Evolutionary conservation across 768 basidiomycete species (phyloP).

Genomic region (Auricularia sp.): DNA sequence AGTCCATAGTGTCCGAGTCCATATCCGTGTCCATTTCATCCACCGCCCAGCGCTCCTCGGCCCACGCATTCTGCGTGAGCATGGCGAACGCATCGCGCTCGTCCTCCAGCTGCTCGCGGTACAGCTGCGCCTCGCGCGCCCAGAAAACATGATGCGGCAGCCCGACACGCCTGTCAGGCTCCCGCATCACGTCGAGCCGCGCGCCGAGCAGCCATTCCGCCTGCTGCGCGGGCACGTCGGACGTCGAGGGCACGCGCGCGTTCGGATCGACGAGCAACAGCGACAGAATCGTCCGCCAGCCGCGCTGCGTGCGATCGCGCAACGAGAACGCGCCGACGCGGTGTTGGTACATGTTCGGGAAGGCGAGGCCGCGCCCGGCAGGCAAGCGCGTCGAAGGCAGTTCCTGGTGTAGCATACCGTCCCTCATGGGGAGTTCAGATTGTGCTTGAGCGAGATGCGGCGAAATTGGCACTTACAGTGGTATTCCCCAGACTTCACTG

Average conservation of each 20-base stretch:
- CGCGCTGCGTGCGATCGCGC: constrained; percentile 25
- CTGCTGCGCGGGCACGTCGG: constrained; percentile 69
- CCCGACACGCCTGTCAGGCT: too few relatives aligned
- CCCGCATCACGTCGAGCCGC: neutral
- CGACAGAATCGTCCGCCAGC: constrained; percentile 30
- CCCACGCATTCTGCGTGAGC: neutral
- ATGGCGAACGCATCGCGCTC: neutral
- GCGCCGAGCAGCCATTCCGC: constrained; percentile 59
- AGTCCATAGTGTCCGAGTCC: neutral
- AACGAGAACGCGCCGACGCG: constrained; percentile 29
- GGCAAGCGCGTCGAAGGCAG: constrained; percentile 20
- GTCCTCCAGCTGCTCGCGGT: neutral
- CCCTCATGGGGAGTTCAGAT: constrained; percentile 14
- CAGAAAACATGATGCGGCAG: neutral
- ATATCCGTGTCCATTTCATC: neutral
- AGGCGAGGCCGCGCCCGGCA: constrained; percentile 23
- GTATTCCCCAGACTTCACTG: constrained; percentile 19
- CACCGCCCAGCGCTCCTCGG: neutral
- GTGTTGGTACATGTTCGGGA: constrained; percentile 35
- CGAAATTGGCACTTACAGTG: constrained; percentile 8
- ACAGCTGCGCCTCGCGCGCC: neutral
- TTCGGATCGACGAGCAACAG: constrained; percentile 42
- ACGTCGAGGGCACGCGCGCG: constrained; percentile 53
- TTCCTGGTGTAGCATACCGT: constrained; percentile 24
- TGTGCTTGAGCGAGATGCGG: neutral